These are phyloP conservation scores for Hypoxylon sp. DNA, from an alignment of 2,329 filamentous ascomycete genomes.

Conservation along the genomic window DNA sequence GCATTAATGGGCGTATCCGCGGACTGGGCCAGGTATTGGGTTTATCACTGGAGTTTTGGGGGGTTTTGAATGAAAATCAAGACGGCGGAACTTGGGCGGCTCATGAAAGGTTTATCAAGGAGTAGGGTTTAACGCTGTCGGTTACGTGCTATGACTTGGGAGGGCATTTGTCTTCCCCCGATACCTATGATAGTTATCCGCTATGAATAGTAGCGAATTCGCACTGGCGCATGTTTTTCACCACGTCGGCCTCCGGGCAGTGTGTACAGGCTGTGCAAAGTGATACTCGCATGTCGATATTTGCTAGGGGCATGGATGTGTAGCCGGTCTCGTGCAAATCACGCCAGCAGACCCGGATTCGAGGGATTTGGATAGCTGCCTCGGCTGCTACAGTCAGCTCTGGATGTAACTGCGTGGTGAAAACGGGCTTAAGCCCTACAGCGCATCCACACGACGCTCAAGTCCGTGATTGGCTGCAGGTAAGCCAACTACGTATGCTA, in stretches of 20 bases:
- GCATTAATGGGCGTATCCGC: background rate
- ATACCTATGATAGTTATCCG: background rate
- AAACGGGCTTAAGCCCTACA: background rate
- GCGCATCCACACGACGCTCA: background rate
- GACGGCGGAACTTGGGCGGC: background rate
- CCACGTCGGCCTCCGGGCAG: background rate
- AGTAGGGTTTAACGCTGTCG: background rate
- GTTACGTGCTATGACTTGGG: background rate
- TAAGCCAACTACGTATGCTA: background rate
- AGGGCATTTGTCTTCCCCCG: background rate
- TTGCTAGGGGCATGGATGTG: background rate
- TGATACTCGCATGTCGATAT: background rate
- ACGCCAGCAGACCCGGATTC: background rate
- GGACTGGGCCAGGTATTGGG: background rate
- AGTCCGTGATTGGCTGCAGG: background rate
- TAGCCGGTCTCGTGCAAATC: background rate
- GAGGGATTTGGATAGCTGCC: background rate
- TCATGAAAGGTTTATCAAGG: background rate
- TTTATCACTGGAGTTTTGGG: slow-evolving; percentile 10
- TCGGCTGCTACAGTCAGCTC: too few species aligned
- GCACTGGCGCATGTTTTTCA: background rate
- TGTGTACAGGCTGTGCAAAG: background rate
- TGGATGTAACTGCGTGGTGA: background rate
- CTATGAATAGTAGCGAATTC: background rate
- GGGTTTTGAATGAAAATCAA: slow-evolving; percentile 5